Evolutionary conservation across 805 yeast species (phyloP).

Genomic region (Yamadazyma takamatsuzukensis): DNA sequence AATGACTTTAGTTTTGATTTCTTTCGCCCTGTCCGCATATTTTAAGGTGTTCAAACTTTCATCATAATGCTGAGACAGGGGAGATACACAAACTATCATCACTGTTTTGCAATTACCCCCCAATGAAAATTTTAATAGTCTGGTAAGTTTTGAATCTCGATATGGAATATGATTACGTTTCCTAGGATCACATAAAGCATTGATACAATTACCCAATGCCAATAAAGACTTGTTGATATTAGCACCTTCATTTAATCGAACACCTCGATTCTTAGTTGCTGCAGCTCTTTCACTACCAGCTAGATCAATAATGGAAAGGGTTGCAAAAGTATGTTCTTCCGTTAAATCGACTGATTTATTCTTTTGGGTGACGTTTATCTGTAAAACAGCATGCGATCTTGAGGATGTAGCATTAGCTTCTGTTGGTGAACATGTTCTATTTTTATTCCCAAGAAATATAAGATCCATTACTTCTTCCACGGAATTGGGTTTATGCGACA

Average conservation of each 20-base stretch:
- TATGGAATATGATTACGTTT: constrained; percentile 78
- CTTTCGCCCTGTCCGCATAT: constrained; percentile 90
- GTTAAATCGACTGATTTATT: constrained; percentile 58
- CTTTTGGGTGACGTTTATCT: constrained; percentile 64
- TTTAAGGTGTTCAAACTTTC: constrained; percentile 89
- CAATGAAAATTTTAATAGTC: constrained; percentile 80
- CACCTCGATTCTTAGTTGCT: constrained; percentile 81
- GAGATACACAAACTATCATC: constrained; percentile 93
- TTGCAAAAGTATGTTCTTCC: constrained; percentile 71
- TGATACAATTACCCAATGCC: constrained; percentile 91
- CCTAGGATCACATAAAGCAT: constrained; percentile 77
- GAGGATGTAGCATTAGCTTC: constrained; percentile 90
- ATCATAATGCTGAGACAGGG: constrained; percentile 83
- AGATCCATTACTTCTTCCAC: constrained; percentile 79
- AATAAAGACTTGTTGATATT: constrained; percentile 83
- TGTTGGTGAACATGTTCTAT: constrained; percentile 82
- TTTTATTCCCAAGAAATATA: constrained; percentile 64
- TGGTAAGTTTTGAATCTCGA: constrained; percentile 84
- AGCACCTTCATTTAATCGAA: constrained; percentile 84
- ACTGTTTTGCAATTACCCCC: constrained; percentile 95
- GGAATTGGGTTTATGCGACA: constrained; percentile 55
- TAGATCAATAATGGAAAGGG: constrained; percentile 81
- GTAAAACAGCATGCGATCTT: constrained; percentile 90
- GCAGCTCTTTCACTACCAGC: constrained; percentile 97
- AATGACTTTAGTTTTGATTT: constrained; percentile 74